Base-by-base conservation (phyloP, 1,284 basidiomycete genomes). In the Xerocomus minutiporus region DNA sequence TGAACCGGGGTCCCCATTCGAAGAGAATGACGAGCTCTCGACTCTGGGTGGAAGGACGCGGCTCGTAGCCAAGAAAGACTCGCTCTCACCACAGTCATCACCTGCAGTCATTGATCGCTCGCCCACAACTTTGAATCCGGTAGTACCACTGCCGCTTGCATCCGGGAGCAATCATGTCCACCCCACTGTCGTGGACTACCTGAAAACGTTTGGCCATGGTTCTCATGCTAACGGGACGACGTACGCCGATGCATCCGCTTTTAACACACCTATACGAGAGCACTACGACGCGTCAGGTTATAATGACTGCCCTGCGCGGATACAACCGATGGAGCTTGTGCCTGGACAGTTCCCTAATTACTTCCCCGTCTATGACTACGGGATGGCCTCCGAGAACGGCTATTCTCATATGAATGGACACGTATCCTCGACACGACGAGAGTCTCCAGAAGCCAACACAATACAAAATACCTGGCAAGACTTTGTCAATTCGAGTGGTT, bases 361-460 rank as follows among this genome's bases (percentile, higher is more conserved):
- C 60, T 88, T 89, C 75, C 79, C 84, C 1, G 86, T 88, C 31
- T 88, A 86, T 59, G 87, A 88, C 62, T 88, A 89, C 64, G 76
- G 74, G 13, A 72, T 74, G 52, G 63, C 64, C 32, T 59, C 64
- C 26, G 67, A 66, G 57, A 73, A 71, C 36, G 65, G 62, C 5
- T 64, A 69, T 40, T 53, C 67, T 40, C 72, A 76, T 6, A 57
- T 70, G 56, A 72, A 71, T 34, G 67, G 65, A 2, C 68, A 66
- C 53, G 59, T 73, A 42, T 62, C 71, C 46, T 54, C 54, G 8
- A 69, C 73, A 5, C 64, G 69, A 45, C 66, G 69, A 41, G 79
- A 78, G 20, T 81, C 81, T 0, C 82, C 82, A 2, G 81, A 83
- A 55, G 73, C 68, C 25, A 82, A 78, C 57, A 67, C 57, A 46